phyloP scores from a whole-genome alignment of 108 stramenopile species.

The Licmophora abbreviata region DNA sequence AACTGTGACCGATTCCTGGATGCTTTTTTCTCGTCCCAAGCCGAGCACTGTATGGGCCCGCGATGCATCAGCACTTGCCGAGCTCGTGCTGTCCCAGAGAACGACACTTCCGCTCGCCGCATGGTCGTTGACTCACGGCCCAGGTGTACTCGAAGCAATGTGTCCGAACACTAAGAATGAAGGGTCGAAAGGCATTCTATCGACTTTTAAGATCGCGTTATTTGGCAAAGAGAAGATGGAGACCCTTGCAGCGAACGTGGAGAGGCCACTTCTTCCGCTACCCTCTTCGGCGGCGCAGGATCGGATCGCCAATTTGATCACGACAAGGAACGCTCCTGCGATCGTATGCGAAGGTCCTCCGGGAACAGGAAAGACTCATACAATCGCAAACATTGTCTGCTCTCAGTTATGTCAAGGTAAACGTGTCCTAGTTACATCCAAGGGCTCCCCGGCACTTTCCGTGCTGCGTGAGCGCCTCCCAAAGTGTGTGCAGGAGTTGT shows the following conservation, averaged over 20 bases:
- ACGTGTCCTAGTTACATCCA: conserved; percentile 51
- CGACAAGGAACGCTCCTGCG: conserved; percentile 31
- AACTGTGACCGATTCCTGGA: conserved; percentile 46
- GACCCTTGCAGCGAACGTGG: background rate
- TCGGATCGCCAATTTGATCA: conserved; percentile 39
- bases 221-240: background rate
- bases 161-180: background rate
- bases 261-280: conserved; percentile 26
- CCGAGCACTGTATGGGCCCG: conserved; percentile 48
- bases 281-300: conserved; percentile 44
- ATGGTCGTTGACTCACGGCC: conserved; percentile 47
- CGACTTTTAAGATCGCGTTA: background rate
- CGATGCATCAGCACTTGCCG: conserved; percentile 34
- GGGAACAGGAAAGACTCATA: conserved; percentile 36
- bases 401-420: conserved; percentile 50
- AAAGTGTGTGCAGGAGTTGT: conserved; percentile 30
- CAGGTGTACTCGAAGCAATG: conserved; percentile 21
- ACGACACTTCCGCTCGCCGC: conserved; percentile 26
- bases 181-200: background rate
- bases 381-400: conserved; percentile 56
- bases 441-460: conserved; percentile 42
- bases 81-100: conserved; percentile 7
- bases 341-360: conserved; percentile 45
- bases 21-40: conserved; percentile 27
- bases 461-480: conserved; percentile 46